Base-by-base conservation (phyloP, 2,329 filamentous ascomycete species). In the Bisporella sp. region DNA sequence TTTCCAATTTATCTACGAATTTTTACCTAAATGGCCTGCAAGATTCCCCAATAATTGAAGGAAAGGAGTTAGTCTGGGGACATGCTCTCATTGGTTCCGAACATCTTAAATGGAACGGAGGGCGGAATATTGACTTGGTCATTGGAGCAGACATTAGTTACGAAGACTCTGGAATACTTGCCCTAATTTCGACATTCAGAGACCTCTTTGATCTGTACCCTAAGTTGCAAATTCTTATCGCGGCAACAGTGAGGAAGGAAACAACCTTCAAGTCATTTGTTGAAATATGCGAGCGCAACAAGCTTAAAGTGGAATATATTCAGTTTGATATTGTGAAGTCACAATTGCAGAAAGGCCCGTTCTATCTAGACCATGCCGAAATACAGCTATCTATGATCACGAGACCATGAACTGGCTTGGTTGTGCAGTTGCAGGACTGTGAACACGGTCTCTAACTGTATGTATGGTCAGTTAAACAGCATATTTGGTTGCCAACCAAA, bases 81-180 rank as follows among this genome's bases (percentile, higher is more conserved):
- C 54, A 65, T n/a, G 52, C 59, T 30, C 49, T 65, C 3, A 47
- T 60, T 11, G 61, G 58, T 5, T 54, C 54, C 11, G 71, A 75
- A 57, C 69, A 76, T 31, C 47, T 46, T 6, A 55, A 70, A 70
- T 63, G 70, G 68, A 53, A 72, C 67, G 61, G 66, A 64, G 47
- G 66, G 63, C 50, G 71, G 65, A 47, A 66, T 61, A 46, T 65
- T 47, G 84, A 91, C 64, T 67, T 88, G 4, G 76, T 91, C 2
- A 67, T 92, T 31, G 88, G 86, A 4, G 85, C 87, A 33, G 87
- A 92, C 64, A 78, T 92, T 66, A 91, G 85, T 1, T 92, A 91
- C 66, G 86, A 92, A 62, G 73, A 73, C 53, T 71, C 71, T 35
- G 74, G 79, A 41, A 82, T 87, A 46, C 78, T 82, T 0, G 71